Percentiles rank a stretch among this genome's conserved stretches.
phyloP scores from a whole-genome alignment of 768 basidiomycete species.

The Kwoniella heveanensis region DNA sequence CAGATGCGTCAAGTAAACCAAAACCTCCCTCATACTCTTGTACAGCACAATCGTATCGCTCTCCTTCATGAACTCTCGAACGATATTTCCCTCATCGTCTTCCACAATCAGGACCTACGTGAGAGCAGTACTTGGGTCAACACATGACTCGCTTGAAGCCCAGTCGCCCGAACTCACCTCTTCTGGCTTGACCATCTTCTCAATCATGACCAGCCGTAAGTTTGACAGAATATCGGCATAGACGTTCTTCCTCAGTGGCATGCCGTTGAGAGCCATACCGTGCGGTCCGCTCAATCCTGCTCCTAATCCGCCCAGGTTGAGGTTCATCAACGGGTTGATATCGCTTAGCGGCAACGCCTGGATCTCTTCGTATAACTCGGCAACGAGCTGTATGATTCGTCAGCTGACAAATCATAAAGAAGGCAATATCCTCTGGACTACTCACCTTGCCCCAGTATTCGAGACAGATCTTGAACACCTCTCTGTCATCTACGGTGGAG shows the following conservation, averaged over 20 bases:
- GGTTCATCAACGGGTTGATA: constrained; percentile 69
- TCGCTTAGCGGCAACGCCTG: constrained; percentile 83
- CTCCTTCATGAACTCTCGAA: constrained; percentile 98
- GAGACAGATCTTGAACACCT: constrained; percentile 98
- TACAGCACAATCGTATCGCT: constrained; percentile 96
- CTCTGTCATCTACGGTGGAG: constrained; percentile 95
- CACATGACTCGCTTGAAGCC: not conserved
- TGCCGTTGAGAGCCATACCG: constrained; percentile 47
- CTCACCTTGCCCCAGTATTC: constrained; percentile 74
- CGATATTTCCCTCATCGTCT: constrained; percentile 99
- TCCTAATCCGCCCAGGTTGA: constrained; percentile 71
- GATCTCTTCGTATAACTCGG: constrained; percentile 95
- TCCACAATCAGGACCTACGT: constrained; percentile 91
- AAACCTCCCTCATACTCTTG: constrained; percentile 96
- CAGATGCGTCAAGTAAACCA: constrained; percentile 96
- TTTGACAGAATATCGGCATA: constrained; percentile 95
- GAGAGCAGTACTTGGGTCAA: constrained; percentile 1
- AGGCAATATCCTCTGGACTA: not conserved
- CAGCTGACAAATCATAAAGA: not conserved
- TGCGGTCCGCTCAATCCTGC: constrained; percentile 48
- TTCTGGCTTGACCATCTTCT: constrained; percentile 99
- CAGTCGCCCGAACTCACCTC: constrained; percentile 64
- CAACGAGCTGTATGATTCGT: constrained; percentile 69
- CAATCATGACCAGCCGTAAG: constrained; percentile 90
- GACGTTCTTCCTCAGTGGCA: constrained; percentile 82